phyloP scores from a whole-genome alignment of 805 yeast species.

The Metschnikowia chrysomelidarum region DNA sequence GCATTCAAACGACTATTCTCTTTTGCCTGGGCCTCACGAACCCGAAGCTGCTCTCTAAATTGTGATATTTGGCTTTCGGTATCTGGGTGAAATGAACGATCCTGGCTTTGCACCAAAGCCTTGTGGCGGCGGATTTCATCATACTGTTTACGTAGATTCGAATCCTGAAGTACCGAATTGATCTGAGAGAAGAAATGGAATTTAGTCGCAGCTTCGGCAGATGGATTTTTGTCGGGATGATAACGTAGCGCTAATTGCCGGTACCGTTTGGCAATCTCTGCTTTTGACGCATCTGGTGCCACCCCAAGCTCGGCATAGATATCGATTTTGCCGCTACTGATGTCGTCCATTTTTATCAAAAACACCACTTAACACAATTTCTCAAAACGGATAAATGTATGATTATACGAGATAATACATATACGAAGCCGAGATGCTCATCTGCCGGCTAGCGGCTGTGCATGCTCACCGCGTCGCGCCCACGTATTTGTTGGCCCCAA shows the following conservation, averaged over 20 bases:
- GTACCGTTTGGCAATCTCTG: slow-evolving; percentile 30
- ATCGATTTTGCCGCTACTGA: slow-evolving; percentile 23
- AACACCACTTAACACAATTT: too few relatives aligned
- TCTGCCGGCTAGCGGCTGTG: too few relatives aligned
- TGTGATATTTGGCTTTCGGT: too few relatives aligned
- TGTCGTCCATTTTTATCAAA: slow-evolving; percentile 14
- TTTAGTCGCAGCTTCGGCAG: slow-evolving; percentile 24
- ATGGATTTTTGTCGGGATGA: slow-evolving; percentile 42
- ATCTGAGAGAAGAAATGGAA: slow-evolving; percentile 32
- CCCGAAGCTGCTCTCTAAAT: slow-evolving; percentile 30
- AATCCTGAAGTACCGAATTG: slow-evolving; percentile 32
- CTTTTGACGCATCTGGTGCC: slow-evolving; percentile 25
- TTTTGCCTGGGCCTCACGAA: slow-evolving; percentile 19
- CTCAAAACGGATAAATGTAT: too few relatives aligned
- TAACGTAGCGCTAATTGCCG: slow-evolving; percentile 34
- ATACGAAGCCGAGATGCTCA: too few relatives aligned
- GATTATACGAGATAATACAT: too few relatives aligned
- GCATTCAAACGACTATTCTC: slow-evolving; percentile 6
- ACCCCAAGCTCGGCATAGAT: slow-evolving; percentile 46
- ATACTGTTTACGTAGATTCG: slow-evolving; percentile 26
- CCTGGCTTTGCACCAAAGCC: slow-evolving; percentile 20
- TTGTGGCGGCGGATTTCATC: slow-evolving; percentile 26
- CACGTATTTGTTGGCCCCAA: too few relatives aligned
- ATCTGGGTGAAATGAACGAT: too few relatives aligned
- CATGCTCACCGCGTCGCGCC: too few relatives aligned